phyloP scores from a whole-genome alignment of 164 flowering plant species.

The Paratinospora sagittata region DNA sequence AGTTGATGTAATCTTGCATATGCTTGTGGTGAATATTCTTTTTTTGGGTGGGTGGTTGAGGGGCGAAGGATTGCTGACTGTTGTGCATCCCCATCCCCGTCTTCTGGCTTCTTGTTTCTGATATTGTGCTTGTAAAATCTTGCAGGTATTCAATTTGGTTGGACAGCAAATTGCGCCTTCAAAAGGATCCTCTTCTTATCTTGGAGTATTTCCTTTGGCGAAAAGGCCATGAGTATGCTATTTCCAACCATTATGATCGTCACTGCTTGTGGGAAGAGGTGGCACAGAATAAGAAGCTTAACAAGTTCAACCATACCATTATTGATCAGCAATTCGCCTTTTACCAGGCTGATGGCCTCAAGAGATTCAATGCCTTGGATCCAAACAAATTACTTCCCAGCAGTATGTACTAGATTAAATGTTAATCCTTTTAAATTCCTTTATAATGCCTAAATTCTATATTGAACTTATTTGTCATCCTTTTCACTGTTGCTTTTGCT shows the following conservation, averaged over 20 bases:
- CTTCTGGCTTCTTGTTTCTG: conserved; percentile 5
- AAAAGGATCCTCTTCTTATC: conserved; percentile 75
- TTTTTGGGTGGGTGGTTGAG: too few relatives aligned
- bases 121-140: background rate
- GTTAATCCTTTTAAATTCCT: background rate
- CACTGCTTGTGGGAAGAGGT: conserved; percentile 99
- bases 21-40: background rate
- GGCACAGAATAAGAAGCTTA: conserved; percentile 79
- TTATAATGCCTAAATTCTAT: background rate
- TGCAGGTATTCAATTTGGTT: conserved; percentile 97
- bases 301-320: conserved; percentile 83
- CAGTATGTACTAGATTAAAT: conserved; percentile 44
- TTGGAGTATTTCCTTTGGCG: conserved; percentile 91
- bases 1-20: background rate
- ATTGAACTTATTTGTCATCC: background rate
- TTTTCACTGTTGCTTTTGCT: conserved; percentile 10
- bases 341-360: conserved; percentile 85
- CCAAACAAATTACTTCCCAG: conserved; percentile 78
- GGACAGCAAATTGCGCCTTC: conserved; percentile 95
- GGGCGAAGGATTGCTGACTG: background rate
- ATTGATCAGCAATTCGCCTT: conserved; percentile 90
- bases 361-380: conserved; percentile 76
- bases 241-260: conserved; percentile 93
- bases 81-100: background rate
- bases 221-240: conserved; percentile 80